Evolutionary conservation across 169 alveolate genomes (phyloP).

Genomic region (Plasmodium inui): DNA sequence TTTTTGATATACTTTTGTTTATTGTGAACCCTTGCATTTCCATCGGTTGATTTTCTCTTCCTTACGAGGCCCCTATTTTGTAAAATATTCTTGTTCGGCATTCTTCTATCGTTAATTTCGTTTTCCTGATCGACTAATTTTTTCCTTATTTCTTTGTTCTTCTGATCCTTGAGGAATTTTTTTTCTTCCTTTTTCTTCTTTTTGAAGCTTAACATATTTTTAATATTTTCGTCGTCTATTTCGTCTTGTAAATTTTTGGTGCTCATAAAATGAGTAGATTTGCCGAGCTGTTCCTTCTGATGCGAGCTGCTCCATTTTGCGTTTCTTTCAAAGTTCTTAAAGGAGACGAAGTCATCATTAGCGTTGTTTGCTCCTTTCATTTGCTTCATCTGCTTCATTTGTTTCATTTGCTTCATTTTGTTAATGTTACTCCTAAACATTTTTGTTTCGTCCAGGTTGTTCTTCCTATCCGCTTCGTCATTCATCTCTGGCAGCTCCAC

Average conservation of each 20-base stretch:
- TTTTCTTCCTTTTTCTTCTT: slow-evolving; percentile 75
- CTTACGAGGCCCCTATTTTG: slow-evolving; percentile 93
- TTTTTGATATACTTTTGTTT: slow-evolving; percentile 91
- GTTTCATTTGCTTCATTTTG: slow-evolving; percentile 63
- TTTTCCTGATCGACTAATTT: slow-evolving; percentile 76
- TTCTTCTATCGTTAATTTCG: slow-evolving; percentile 74
- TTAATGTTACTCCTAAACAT: slow-evolving; percentile 63
- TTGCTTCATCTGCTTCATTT: slow-evolving; percentile 55
- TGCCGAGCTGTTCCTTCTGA: slow-evolving; percentile 19
- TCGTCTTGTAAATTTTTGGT: slow-evolving; percentile 11
- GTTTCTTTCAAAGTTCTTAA: slow-evolving; percentile 76
- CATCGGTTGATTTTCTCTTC: slow-evolving; percentile 93
- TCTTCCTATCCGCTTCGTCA: slow-evolving; percentile 23
- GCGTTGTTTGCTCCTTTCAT: slow-evolving; percentile 28
- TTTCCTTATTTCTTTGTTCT: slow-evolving; percentile 75
- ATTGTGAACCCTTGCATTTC: slow-evolving; percentile 94
- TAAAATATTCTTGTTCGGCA: slow-evolving; percentile 85
- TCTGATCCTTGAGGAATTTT: slow-evolving; percentile 17
- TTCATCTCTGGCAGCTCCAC: slow-evolving; percentile 73
- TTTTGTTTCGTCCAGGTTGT: slow-evolving; percentile 51
- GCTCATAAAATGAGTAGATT: slow-evolving; percentile 32
- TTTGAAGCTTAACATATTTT: slow-evolving; percentile 70
- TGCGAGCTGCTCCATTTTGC: slow-evolving; percentile 15
- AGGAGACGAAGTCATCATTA: slow-evolving; percentile 69
- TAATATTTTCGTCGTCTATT: slow-evolving; percentile 71